A percentile compares a stretch with the other conserved stretches of the same genome.
Evolutionary conservation across 1,284 basidiomycete species (phyloP).

Genomic region (Athelia psychrophila): DNA sequence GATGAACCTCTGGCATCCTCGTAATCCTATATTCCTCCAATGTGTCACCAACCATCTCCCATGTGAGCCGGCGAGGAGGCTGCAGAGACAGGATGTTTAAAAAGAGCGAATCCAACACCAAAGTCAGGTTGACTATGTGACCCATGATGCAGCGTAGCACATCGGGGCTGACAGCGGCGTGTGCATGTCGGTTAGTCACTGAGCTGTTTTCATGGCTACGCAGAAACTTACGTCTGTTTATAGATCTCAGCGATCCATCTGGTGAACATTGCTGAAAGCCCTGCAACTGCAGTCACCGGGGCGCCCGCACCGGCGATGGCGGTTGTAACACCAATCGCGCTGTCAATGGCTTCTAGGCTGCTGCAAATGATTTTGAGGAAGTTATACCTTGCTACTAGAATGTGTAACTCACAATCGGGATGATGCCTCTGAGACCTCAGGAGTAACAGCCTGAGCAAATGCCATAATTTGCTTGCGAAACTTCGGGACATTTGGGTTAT

Average conservation of each 20-base stretch:
- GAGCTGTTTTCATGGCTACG: background rate
- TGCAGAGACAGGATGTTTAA: background rate
- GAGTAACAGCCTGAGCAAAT: slow-evolving; percentile 3
- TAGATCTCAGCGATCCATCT: background rate
- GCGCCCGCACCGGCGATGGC: slow-evolving; percentile 2
- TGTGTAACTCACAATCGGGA: background rate
- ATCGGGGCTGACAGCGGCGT: slow-evolving; percentile 8
- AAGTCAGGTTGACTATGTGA: slow-evolving; percentile 13
- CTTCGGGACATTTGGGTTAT: slow-evolving; percentile 4
- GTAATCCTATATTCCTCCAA: background rate
- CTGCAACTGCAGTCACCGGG: slow-evolving; percentile 5
- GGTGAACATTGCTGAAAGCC: slow-evolving; percentile 4
- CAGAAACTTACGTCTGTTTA: background rate
- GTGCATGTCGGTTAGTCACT: background rate
- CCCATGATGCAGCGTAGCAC: slow-evolving; percentile 14
- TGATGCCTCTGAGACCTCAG: background rate
- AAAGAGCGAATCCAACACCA: slow-evolving; percentile 7
- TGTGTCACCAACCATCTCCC: background rate
- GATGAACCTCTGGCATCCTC: background rate
- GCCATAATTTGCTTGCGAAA: slow-evolving; percentile 6
- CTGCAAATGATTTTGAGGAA: background rate
- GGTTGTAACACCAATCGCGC: background rate
- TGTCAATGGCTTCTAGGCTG: background rate
- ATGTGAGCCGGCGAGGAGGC: background rate
- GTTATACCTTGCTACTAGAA: background rate